Conservation (phyloP, 2,329 filamentous ascomycete genomes). For the Metarhizium humberi region DNA sequence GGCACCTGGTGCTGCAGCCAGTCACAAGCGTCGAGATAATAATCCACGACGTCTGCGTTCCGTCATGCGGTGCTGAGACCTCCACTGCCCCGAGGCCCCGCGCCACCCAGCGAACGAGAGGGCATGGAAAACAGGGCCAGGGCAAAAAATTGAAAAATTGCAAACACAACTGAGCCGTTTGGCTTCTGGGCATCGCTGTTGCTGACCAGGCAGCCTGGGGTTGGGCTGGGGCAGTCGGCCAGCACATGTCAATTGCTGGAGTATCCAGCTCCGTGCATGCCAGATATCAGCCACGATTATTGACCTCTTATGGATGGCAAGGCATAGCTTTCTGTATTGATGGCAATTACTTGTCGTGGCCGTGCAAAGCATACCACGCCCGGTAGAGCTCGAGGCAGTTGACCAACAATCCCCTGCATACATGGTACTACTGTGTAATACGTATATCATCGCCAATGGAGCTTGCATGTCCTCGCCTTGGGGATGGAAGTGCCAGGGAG, state of each 20-base stretch:
- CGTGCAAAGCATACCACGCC: not conserved
- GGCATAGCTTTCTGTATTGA: not conserved
- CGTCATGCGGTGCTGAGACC: constrained; percentile 6
- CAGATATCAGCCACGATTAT: too few species aligned
- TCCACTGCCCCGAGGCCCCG: constrained; percentile 3
- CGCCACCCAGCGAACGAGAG: constrained; percentile 3
- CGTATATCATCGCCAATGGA: not conserved
- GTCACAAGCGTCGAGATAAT: constrained; percentile 15
- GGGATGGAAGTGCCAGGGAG: not conserved
- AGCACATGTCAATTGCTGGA: not conserved
- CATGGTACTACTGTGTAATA: too few species aligned
- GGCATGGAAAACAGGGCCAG: constrained; percentile 2
- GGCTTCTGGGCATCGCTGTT: not conserved
- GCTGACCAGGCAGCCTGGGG: not conserved
- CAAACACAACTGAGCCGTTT: not conserved
- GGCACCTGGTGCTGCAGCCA: constrained; percentile 9
- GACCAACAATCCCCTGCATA: not conserved
- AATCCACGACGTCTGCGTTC: constrained; percentile 11
- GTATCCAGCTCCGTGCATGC: too few species aligned
- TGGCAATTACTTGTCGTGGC: not conserved
- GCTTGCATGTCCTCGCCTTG: not conserved
- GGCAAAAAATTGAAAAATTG: not conserved
- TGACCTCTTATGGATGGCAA: too few species aligned
- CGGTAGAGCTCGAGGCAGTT: not conserved
- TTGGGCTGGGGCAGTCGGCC: not conserved